Conservation (phyloP, 257 asterid genomes). For the Solanum bulbocastanum region DNA sequence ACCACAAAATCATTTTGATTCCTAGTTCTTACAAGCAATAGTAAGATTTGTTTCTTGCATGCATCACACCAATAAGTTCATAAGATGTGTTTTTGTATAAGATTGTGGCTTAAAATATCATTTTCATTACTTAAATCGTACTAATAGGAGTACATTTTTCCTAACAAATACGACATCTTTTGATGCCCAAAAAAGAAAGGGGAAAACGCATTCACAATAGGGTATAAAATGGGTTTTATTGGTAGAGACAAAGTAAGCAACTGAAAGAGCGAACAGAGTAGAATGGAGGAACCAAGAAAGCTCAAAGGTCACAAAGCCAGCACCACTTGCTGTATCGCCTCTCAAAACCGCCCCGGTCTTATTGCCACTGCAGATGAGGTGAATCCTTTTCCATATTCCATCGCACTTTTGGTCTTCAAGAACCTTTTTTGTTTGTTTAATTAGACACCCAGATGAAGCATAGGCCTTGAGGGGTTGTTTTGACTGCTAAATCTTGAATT, state of each 20-base stretch:
- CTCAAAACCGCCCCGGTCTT: conserved; percentile 58
- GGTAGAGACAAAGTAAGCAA: too few species aligned
- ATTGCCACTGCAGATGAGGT: conserved; percentile 87
- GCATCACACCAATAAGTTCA: not conserved
- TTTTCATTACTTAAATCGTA: not conserved
- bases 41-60: not conserved
- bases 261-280: not conserved
- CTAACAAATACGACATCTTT: not conserved
- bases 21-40: not conserved
- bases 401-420: not conserved
- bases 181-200: not conserved
- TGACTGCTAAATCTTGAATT: not conserved
- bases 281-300: conserved; percentile 57
- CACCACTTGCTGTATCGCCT: conserved; percentile 79
- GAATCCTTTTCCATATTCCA: not conserved
- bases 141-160: too few species aligned
- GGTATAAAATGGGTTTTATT: not conserved
- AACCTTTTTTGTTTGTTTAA: not conserved
- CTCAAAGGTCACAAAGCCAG: conserved; percentile 64
- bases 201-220: not conserved
- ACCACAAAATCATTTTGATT: not conserved
- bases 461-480: not conserved
- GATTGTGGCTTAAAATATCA: not conserved
- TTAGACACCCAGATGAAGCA: not conserved
- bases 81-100: not conserved